These are phyloP conservation scores for Cryptococcus jaspeensis DNA, from an alignment of 1,284 basidiomycete species.

Conservation along the genomic window DNA sequence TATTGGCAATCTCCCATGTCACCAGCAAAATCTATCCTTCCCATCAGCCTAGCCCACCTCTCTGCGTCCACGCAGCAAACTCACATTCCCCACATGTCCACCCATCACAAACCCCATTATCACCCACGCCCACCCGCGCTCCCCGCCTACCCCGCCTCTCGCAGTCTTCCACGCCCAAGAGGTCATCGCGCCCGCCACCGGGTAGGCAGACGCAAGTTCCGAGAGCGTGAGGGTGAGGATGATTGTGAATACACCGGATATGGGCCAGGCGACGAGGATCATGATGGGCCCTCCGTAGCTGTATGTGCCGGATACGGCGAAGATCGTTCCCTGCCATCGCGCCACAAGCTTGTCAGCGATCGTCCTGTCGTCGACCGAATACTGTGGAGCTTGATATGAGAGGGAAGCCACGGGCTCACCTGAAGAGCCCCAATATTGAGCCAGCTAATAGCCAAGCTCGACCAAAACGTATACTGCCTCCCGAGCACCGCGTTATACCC, in stretches of 20 bases:
- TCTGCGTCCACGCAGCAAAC: conserved; percentile 10
- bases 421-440: conserved; percentile 46
- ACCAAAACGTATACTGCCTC: conserved; percentile 50
- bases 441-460: conserved; percentile 44
- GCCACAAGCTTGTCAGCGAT: background rate
- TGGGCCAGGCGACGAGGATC: conserved; percentile 49
- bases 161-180: conserved; percentile 51
- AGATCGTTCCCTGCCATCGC: conserved; percentile 42
- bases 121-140: conserved; percentile 50
- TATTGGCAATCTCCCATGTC: conserved; percentile 39
- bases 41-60: background rate
- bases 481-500: conserved; percentile 50
- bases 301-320: conserved; percentile 45
- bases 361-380: background rate
- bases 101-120: conserved; percentile 48
- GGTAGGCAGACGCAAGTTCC: conserved; percentile 49
- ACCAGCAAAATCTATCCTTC: conserved; percentile 39
- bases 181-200: conserved; percentile 50
- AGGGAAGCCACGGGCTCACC: too few species aligned
- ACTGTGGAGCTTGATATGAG: too few species aligned
- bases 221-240: conserved; percentile 42
- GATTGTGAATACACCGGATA: conserved; percentile 39
- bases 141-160: conserved; percentile 44
- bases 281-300: conserved; percentile 47
- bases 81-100: conserved; percentile 47